Evolutionary conservation across 1,284 basidiomycete genomes (phyloP), one percentile per base, ranked within the genome.

Genomic region (Tylopilus microsporus): DNA sequence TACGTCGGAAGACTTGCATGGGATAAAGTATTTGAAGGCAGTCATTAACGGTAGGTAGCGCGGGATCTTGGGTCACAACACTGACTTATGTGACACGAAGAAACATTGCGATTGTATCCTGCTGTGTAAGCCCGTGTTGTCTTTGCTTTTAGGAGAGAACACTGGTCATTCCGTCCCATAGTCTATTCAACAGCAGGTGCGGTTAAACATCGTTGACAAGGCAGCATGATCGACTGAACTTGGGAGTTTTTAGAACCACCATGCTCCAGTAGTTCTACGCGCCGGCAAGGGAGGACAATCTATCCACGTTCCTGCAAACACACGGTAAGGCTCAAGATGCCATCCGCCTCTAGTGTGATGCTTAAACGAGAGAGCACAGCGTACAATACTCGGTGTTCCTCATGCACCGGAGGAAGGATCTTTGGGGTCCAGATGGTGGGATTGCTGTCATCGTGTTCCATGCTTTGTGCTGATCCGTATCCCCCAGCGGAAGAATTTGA

Each of bases 71-170:
- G 18, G 25, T 7, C n/a, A 16, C 10, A 30, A 45, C 19, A 34
- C 49, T 45, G 16, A 54, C 51, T 56, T 25, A 52, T 16, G n/a
- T 1, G 13, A 15, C n/a, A 5, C 58, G 32, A 52, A 82, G 85
- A 87, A 70, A 82, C 81, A 0, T 68, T 86, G 53, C 75, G 85
- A n/a, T 64, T 87, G 11, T 86, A 81, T 70, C 85, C 86, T 5
- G 71, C 82, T 25, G 84, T 86, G 77, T 84, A 71, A 66, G 78
- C 69, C 10, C 51, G 0, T 19, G 9, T 36, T 32, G n/a, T 25
- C 49, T 47, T 48, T 11, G 25, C 3, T 19, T 5, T 9, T 15
- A 42, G 30, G n/a, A 12, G 52, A 12, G 13, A 47, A n/a, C 16
- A 18, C 30, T 69, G 43, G 70, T 16, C 6, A 7, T 16, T 42